These are phyloP conservation scores for Gyromitra esculenta DNA, from an alignment of 2,329 filamentous ascomycete species.

Conservation along the genomic window DNA sequence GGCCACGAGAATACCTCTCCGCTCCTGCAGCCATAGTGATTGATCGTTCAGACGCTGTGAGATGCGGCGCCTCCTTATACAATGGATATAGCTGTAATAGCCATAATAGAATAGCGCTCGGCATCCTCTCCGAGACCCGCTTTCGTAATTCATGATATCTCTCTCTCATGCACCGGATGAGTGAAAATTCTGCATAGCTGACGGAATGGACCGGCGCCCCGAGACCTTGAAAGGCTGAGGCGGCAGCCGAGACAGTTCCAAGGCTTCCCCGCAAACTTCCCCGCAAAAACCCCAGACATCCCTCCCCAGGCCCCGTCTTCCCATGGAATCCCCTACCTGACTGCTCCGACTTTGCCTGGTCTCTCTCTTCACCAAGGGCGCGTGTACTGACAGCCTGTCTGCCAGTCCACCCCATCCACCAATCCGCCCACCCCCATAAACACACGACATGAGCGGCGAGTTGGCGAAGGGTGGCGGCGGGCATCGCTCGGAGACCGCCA, in stretches of 20 bases:
- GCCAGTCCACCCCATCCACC: too few relatives aligned
- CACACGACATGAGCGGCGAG: slow-evolving; percentile 12
- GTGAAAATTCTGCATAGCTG: background rate
- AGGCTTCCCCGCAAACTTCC: slow-evolving; percentile 29
- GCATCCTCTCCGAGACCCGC: background rate
- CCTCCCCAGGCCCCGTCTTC: background rate
- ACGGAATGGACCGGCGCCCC: background rate
- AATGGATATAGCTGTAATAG: background rate
- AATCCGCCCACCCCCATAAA: background rate
- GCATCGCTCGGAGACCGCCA: background rate
- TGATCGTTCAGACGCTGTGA: too few relatives aligned
- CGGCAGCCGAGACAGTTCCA: slow-evolving; percentile 5
- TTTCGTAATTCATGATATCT: background rate
- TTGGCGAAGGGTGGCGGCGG: background rate
- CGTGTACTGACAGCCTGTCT: too few relatives aligned
- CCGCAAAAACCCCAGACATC: slow-evolving; percentile 19
- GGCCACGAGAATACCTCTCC: background rate
- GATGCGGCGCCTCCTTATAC: background rate
- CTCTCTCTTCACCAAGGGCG: background rate
- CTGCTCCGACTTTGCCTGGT: background rate
- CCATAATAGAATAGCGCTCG: background rate
- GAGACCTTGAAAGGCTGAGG: background rate
- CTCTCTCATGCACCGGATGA: too few relatives aligned
- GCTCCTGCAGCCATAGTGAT: background rate
- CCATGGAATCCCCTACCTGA: background rate